Percentiles rank a stretch among this genome's conserved stretches.
These are phyloP conservation scores for Hypoxylon sp. DNA, from an alignment of 2,329 filamentous ascomycete species.

Conservation along the genomic window DNA sequence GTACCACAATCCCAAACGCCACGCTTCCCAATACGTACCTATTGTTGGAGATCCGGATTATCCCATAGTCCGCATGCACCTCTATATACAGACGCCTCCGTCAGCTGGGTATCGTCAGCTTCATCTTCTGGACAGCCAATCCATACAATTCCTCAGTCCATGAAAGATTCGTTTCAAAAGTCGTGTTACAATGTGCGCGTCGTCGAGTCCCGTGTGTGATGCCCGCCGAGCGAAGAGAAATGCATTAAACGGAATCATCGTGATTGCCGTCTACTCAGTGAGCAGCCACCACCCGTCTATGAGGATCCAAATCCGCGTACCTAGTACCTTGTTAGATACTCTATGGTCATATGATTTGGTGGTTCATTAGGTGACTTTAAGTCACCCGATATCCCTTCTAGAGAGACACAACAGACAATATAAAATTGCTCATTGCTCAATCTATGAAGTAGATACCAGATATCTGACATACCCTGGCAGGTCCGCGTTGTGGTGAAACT, in stretches of 20 bases:
- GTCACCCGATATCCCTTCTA: no score
- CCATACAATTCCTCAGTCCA: no score
- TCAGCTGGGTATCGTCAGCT: no score
- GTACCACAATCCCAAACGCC: slow-evolving; percentile 24
- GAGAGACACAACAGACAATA: no score
- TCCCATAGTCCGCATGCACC: no score
- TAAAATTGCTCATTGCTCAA: no score
- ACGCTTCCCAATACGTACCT: slow-evolving; percentile 11
- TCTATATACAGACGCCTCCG: no score
- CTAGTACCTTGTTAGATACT: slow-evolving; percentile 44
- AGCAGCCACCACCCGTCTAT: slow-evolving; percentile 26
- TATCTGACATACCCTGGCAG: slow-evolving; percentile 55
- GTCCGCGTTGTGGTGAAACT: slow-evolving; percentile 52
- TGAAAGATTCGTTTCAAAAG: not conserved
- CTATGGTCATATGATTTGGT: no score
- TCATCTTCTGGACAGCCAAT: no score
- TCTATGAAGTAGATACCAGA: no score
- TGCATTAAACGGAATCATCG: slow-evolving; percentile 1
- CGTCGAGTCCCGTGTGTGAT: slow-evolving; percentile 4
- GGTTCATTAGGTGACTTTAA: no score
- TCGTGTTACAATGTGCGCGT: not conserved
- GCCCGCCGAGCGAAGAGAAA: not conserved
- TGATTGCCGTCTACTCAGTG: slow-evolving; percentile 13
- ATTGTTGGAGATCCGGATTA: no score
- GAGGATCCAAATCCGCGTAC: slow-evolving; percentile 45